Conservation (phyloP, 2,329 filamentous ascomycete genomes). For the Raffaelea ambrosiae region DNA sequence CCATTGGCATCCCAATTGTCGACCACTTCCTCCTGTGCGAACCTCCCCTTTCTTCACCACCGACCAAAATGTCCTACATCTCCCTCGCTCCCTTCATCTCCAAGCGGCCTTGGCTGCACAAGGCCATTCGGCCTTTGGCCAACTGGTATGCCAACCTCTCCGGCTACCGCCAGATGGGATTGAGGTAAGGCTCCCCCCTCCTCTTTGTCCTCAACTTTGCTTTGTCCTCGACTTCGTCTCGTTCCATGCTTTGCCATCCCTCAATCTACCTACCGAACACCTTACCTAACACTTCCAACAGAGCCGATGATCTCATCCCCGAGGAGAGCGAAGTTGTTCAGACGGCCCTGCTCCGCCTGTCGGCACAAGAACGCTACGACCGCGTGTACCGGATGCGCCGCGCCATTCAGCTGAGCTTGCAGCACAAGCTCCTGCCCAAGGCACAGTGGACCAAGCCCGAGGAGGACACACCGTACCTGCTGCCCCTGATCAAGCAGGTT, state of each 20-base stretch:
- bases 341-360: conserved; percentile 81
- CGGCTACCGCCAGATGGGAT: conserved; percentile 28
- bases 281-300: conserved; percentile 26
- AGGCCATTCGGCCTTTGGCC: conserved; percentile 70
- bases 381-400: conserved; percentile 95
- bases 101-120: conserved; percentile 79
- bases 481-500: conserved; percentile 43
- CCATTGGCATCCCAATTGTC: not conserved
- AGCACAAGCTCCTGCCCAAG: conserved; percentile 57
- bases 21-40: not conserved
- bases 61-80: conserved; percentile 50
- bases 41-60: not conserved
- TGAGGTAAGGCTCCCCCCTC: conserved; percentile 13
- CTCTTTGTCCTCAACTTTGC: not conserved
- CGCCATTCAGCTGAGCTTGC: conserved; percentile 69
- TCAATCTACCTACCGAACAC: not conserved
- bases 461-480: conserved; percentile 48
- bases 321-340: conserved; percentile 87
- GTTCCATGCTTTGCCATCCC: too few relatives aligned
- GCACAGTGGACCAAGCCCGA: conserved; percentile 51
- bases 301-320: conserved; percentile 88
- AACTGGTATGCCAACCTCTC: conserved; percentile 84
- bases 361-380: conserved; percentile 87
- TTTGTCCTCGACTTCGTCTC: too few relatives aligned
- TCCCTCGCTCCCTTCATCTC: conserved; percentile 68